A percentile compares a stretch with the other conserved stretches of the same genome.
Evolutionary conservation across 106 monocot genomes (phyloP).

Genomic region (Apostasia ramifera): DNA sequence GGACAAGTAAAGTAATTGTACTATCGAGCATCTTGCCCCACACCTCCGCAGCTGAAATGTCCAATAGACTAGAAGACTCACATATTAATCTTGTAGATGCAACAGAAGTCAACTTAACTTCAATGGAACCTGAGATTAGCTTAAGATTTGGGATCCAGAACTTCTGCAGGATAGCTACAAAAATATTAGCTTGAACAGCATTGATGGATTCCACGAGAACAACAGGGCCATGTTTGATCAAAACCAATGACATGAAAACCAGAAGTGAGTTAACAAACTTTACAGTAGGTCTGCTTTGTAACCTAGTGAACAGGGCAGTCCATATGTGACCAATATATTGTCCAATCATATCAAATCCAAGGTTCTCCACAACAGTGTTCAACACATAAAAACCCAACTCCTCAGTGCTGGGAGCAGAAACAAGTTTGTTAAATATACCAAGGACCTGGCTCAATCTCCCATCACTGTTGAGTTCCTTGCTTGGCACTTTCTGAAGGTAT

Average conservation of each 20-base stretch:
- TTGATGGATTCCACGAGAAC: constrained; percentile 79
- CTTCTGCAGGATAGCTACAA: constrained; percentile 48
- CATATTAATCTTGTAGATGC: constrained; percentile 86
- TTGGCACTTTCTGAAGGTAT: constrained; percentile 79
- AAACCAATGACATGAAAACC: constrained; percentile 89
- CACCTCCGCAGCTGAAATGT: constrained; percentile 43
- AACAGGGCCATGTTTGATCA: constrained; percentile 68
- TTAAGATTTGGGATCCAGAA: constrained; percentile 88
- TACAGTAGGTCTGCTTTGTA: constrained; percentile 46
- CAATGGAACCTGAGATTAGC: constrained; percentile 64
- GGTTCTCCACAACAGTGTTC: constrained; percentile 90
- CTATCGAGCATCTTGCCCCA: constrained; percentile 87
- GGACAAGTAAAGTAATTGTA: constrained; percentile 46
- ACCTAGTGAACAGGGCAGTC: constrained; percentile 49
- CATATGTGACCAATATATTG: constrained; percentile 65
- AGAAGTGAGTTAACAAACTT: constrained; percentile 77
- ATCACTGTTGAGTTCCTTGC: constrained; percentile 70
- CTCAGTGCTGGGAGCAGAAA: constrained; percentile 44
- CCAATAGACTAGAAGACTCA: constrained; percentile 64
- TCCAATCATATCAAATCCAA: constrained; percentile 53
- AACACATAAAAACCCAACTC: constrained; percentile 82
- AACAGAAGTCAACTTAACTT: constrained; percentile 72
- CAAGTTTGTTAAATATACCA: constrained; percentile 58
- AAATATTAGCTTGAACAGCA: constrained; percentile 62
- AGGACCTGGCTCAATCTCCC: constrained; percentile 69